A percentile compares a stretch with the other conserved stretches of the same genome.
Evolutionary conservation across 768 basidiomycete genomes (phyloP).

Genomic region (Amanita muscaria): DNA sequence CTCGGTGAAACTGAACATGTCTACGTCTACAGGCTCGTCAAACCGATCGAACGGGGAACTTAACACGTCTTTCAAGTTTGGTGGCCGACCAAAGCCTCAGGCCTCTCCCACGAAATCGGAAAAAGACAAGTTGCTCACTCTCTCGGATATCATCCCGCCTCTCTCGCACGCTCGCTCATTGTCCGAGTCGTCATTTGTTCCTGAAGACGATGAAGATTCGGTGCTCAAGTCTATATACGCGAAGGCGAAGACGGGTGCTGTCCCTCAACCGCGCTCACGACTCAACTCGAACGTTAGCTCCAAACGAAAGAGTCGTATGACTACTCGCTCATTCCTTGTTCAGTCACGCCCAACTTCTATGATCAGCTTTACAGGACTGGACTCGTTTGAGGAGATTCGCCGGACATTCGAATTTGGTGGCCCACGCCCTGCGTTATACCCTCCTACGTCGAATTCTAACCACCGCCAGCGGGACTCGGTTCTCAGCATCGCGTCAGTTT

Average conservation of each 20-base stretch:
- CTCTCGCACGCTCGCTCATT: constrained; percentile 40
- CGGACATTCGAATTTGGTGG: constrained; percentile 68
- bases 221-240: constrained; percentile 48
- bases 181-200: constrained; percentile 33
- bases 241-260: constrained; percentile 26
- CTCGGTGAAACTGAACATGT: constrained; percentile 13
- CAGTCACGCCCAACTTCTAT: constrained; percentile 41
- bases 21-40: constrained; percentile 26
- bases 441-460: constrained; percentile 32
- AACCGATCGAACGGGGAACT: constrained; percentile 55
- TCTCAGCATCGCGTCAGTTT: constrained; percentile 71
- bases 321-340: constrained; percentile 19
- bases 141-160: constrained; percentile 73
- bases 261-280: constrained; percentile 25
- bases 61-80: constrained; percentile 68
- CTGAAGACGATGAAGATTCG: constrained; percentile 42
- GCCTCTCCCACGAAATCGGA: constrained; percentile 15
- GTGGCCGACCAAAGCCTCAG: constrained; percentile 36
- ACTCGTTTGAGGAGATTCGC: constrained; percentile 72
- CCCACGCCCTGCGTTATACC: constrained; percentile 58
- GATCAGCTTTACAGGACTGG: constrained; percentile 62
- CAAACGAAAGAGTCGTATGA: constrained; percentile 17
- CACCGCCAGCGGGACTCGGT: constrained; percentile 49
- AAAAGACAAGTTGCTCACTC: constrained; percentile 36
- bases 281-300: constrained; percentile 37